Evolutionary conservation across 1,139 yeast species (phyloP), one percentile per base, ranked within the genome.

Genomic region (Trichomonascaceae sp.): DNA sequence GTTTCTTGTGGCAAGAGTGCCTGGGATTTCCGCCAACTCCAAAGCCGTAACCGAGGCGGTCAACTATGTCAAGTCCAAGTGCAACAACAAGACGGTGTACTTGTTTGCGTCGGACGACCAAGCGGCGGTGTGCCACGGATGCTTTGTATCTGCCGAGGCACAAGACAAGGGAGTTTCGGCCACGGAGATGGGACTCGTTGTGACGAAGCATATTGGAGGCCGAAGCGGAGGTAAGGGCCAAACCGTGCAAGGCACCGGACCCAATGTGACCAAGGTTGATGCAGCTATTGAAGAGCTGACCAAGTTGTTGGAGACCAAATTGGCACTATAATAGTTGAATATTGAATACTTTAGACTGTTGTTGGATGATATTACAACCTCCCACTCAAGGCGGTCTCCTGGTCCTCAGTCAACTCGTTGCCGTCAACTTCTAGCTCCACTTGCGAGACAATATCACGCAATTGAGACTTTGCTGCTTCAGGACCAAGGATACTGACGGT

Each of bases 151-250:
- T 3, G 76, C 80, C 43, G 74, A 60, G 33, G 82, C 87, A 26
- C 63, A 76, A 43, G 68, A 67, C 34, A 73, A 78, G 57, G 89
- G 89, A 35, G 63, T 84, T 28, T 69, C 75, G 46, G 95, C 95
- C 27, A 64, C 72, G 42, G 85, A 72, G 22, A 69, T 85, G 46
- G 93, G 93, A 26, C 62, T 67, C 37, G 63, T 69, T 38, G 97
- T 81, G 30, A 65, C 87, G 32, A 61, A 64, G 35, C 66, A 69
- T 49, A 74, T 92, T 48, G 99, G 98, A 45, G 99, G 99, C 59
- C 82, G 80, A 58, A 93, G 95, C 39, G 99, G 99, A 61, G 99
- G 99, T 57, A 89, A 84, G 62, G 97, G 96, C 42, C 82, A 85
- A 47, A 76, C 87, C 40, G 84, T 85, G 45, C 98, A 89, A 65